Base-by-base conservation (phyloP, 768 basidiomycete genomes). In the Pisolithus orientalis region DNA sequence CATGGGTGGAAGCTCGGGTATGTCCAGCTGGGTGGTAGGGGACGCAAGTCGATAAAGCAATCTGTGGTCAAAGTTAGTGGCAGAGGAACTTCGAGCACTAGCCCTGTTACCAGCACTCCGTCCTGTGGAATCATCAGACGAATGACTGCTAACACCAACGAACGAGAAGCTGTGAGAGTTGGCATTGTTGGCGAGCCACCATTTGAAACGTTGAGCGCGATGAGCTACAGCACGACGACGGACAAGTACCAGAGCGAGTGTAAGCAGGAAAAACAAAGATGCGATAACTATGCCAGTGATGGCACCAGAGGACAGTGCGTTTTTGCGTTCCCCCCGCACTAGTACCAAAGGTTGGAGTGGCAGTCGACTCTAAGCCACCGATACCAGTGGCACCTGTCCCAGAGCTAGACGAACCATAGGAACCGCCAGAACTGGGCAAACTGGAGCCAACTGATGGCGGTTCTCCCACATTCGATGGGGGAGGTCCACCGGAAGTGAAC, bases 81-180 rank as follows among this genome's bases (percentile, higher is more conserved):
- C 84, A 48, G 84, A 85, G 66, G 83, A 85, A 65, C 83, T 85
- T 46, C 82, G 73, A 3, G 70, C 64, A 44, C 68, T 74, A 42
- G 52, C 56, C 21, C 64, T 62, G 49, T 68, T 68, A 13, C 50
- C 39, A 14, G 55, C 51, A 2, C 54, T 50, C 37, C 59, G 56
- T 28, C 34, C 58, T 29, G 56, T 61, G 44, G 54, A 54, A 39
- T 50, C 48, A 16, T 39, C 52, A 31, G 60, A 52, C 27, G 47
- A 57, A 42, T 58, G 50, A 29, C 51, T 52, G 37, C 56, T 57
- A 46, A 45, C 31, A 4, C 49, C 59, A 11, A 58, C 50, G 28
- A 53, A 5, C 17, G 53, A 47, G 16, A 50, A 52, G 37, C 40
- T 50, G 24, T 49, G 28, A 25, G 42, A 38, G 0, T 39, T 45